phyloP scores from a whole-genome alignment of 2,329 filamentous ascomycete genomes.

The Rugonectria rugulosa region DNA sequence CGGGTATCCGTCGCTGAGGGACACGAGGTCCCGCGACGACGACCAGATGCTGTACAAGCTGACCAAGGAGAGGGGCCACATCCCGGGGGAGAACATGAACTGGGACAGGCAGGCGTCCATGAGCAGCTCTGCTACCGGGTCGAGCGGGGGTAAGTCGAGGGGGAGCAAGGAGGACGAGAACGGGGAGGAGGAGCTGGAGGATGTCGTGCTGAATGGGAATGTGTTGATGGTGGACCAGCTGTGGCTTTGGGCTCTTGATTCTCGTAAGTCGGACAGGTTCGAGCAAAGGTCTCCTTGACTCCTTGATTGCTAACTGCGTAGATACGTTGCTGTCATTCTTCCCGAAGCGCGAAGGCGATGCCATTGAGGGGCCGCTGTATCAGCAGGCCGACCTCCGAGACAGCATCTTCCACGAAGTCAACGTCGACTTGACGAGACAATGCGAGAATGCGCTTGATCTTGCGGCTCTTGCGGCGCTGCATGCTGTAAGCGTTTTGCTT shows the following conservation, averaged over 20 bases:
- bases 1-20: constrained; percentile 66
- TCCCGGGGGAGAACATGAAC: constrained; percentile 30
- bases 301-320: constrained; percentile 27
- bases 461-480: constrained; percentile 67
- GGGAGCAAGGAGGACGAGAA: constrained; percentile 38
- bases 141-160: constrained; percentile 38
- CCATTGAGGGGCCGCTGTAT: constrained; percentile 62
- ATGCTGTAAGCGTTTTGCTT: constrained; percentile 68
- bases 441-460: constrained; percentile 70
- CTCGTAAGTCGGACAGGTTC: constrained; percentile 57
- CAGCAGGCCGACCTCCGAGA: constrained; percentile 69
- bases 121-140: constrained; percentile 36
- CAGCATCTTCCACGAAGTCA: constrained; percentile 71
- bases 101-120: constrained; percentile 42
- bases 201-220: constrained; percentile 60
- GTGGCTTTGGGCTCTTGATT: constrained; percentile 67
- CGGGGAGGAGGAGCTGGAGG: constrained; percentile 43
- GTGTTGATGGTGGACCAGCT: constrained; percentile 73
- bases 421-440: constrained; percentile 67
- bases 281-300: fast-evolving
- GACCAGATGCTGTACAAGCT: constrained; percentile 75
- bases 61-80: constrained; percentile 55
- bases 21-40: constrained; percentile 67
- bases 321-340: constrained; percentile 64
- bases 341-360: constrained; percentile 61